Evolutionary conservation across 306 rosid genomes (phyloP).

Genomic region (Ceratonia siliqua): DNA sequence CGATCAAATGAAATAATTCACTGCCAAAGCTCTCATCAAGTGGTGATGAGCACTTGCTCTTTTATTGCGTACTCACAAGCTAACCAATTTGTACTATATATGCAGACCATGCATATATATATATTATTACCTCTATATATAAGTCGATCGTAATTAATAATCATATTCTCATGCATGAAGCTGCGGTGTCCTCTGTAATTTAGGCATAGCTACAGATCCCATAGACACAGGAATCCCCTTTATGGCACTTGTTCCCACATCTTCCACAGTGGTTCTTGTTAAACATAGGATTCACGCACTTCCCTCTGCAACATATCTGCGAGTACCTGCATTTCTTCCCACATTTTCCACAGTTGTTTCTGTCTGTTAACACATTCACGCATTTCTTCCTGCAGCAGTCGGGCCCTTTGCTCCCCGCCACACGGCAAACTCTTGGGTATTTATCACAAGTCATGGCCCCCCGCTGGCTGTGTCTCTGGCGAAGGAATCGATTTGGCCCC

Average conservation of each 20-base stretch:
- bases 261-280: constrained; percentile 56
- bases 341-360: constrained; percentile 62
- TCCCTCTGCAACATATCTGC: constrained; percentile 60
- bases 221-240: constrained; percentile 47
- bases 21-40: constrained; percentile 14
- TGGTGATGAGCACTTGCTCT: neutral
- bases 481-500: constrained; percentile 29
- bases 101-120: neutral
- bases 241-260: constrained; percentile 56
- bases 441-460: constrained; percentile 49
- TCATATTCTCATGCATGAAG: neutral
- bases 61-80: neutral
- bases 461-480: neutral
- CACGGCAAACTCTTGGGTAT: constrained; percentile 51
- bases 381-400: constrained; percentile 62
- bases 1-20: neutral
- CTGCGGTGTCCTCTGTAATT: neutral
- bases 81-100: neutral
- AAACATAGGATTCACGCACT: constrained; percentile 56
- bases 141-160: neutral
- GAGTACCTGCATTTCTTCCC: constrained; percentile 62
- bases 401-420: constrained; percentile 46
- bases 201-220: constrained; percentile 72
- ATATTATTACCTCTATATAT: neutral
- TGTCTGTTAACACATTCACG: constrained; percentile 48